Evolutionary conservation across 495 filamentous ascomycete genomes (phyloP).

Genomic region (Tuber microsphaerosporum): DNA sequence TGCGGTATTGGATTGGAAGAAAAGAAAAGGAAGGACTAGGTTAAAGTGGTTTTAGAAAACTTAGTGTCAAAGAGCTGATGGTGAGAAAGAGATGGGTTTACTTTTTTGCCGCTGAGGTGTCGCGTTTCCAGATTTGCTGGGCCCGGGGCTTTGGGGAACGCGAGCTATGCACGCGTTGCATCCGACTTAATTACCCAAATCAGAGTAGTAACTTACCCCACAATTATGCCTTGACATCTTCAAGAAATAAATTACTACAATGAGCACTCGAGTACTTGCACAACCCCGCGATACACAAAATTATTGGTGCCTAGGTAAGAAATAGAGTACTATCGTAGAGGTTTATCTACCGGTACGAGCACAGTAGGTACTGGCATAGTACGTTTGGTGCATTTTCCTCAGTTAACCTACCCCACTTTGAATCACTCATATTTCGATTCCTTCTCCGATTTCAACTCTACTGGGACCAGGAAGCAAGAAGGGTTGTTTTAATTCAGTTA

Average conservation of each 20-base stretch:
- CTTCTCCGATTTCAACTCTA: background rate
- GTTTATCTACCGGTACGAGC: background rate
- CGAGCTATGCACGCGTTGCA: background rate
- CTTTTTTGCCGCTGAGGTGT: background rate
- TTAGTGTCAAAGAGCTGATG: background rate
- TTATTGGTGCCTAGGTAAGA: background rate
- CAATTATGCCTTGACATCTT: background rate
- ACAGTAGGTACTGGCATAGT: background rate
- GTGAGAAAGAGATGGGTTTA: background rate
- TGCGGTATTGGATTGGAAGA: background rate
- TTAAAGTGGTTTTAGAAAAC: background rate
- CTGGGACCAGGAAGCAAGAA: background rate
- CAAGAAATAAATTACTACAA: too few relatives aligned
- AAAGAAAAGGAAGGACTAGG: background rate
- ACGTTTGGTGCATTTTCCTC: background rate
- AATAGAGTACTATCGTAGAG: background rate
- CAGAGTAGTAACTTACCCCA: background rate
- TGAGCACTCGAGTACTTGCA: too few relatives aligned
- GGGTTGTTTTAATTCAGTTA: background rate
- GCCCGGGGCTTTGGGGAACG: background rate
- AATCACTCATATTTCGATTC: background rate
- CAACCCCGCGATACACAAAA: background rate
- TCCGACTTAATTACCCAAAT: background rate
- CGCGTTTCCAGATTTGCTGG: background rate
- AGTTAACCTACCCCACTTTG: background rate